These are phyloP conservation scores for Rhizoctonia solani DNA, from an alignment of 1,284 basidiomycete genomes.

Conservation along the genomic window DNA sequence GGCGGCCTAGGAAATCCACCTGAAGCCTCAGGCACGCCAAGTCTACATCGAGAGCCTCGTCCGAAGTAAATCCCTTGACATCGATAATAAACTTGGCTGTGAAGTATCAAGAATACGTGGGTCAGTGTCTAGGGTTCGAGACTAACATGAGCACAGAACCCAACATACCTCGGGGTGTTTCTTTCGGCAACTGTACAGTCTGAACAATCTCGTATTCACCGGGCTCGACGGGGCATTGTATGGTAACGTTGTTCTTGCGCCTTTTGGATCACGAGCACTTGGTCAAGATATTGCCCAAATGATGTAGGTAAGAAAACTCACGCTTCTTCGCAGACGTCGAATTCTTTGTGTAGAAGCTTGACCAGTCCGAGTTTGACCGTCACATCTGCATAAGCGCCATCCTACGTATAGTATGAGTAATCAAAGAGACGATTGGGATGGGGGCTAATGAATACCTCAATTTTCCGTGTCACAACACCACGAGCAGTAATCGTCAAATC, in stretches of 20 bases:
- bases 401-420: slow-evolving; percentile 42
- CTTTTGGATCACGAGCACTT: background rate
- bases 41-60: slow-evolving; percentile 60
- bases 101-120: too few relatives aligned
- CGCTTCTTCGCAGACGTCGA: slow-evolving; percentile 58
- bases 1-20: slow-evolving; percentile 62
- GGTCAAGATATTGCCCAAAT: background rate
- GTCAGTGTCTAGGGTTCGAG: too few relatives aligned
- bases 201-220: slow-evolving; percentile 52
- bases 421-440: background rate
- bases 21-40: slow-evolving; percentile 80
- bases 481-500: slow-evolving; percentile 52
- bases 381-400: slow-evolving; percentile 55
- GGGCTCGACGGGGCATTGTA: slow-evolving; percentile 49
- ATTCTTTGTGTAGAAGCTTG: slow-evolving; percentile 55
- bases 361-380: slow-evolving; percentile 56
- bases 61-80: slow-evolving; percentile 73
- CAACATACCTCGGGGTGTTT: slow-evolving; percentile 53
- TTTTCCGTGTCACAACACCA: slow-evolving; percentile 48
- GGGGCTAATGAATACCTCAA: slow-evolving; percentile 47
- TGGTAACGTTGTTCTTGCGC: slow-evolving; percentile 45
- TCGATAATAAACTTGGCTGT: slow-evolving; percentile 84
- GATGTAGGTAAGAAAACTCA: slow-evolving; percentile 42
- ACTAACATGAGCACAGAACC: too few relatives aligned
- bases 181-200: slow-evolving; percentile 53